Evolutionary conservation across 2,329 filamentous ascomycete species (phyloP).

Genomic region (Mycosphaerelloides madeirae): DNA sequence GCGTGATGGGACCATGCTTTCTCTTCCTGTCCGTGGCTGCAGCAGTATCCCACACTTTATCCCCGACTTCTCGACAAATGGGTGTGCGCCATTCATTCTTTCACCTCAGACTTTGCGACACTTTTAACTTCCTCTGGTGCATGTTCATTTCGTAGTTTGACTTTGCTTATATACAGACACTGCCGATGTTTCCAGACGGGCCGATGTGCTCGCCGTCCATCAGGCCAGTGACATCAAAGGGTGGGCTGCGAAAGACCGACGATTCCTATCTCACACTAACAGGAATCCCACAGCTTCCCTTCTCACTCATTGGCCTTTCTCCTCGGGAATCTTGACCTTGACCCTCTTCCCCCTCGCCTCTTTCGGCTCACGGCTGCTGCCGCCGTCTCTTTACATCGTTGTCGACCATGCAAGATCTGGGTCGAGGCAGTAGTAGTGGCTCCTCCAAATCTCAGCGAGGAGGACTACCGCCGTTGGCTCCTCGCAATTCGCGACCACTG

Average conservation of each 20-base stretch:
- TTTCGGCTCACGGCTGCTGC: conserved; percentile 6
- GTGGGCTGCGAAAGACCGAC: no score
- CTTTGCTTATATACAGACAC: conserved; percentile 7
- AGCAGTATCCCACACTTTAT: not conserved
- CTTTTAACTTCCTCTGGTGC: no score
- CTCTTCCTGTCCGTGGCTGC: conserved; percentile 7
- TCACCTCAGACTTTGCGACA: no score
- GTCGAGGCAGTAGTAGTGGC: conserved; percentile 7
- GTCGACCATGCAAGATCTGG: conserved; percentile 17
- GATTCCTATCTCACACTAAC: conserved; percentile 3
- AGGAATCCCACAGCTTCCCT: conserved; percentile 5
- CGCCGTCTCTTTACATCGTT: conserved; percentile 1
- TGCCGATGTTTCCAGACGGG: not conserved
- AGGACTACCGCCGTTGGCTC: conserved; percentile 32
- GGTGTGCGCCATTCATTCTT: no score
- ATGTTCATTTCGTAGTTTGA: conserved; percentile 1
- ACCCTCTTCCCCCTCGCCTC: not conserved
- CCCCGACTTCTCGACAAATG: no score
- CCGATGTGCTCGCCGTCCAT: not conserved
- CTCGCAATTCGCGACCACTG: conserved; percentile 19
- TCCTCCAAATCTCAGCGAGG: conserved; percentile 21
- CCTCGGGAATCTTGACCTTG: conserved; percentile 17
- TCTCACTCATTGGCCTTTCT: conserved; percentile 11
- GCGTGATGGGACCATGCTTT: no score
- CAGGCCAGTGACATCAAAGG: no score